A percentile compares a stretch with the other conserved stretches of the same genome.
Conservation (phyloP, 257 asterid species). For the Salvia miltiorrhiza region DNA sequence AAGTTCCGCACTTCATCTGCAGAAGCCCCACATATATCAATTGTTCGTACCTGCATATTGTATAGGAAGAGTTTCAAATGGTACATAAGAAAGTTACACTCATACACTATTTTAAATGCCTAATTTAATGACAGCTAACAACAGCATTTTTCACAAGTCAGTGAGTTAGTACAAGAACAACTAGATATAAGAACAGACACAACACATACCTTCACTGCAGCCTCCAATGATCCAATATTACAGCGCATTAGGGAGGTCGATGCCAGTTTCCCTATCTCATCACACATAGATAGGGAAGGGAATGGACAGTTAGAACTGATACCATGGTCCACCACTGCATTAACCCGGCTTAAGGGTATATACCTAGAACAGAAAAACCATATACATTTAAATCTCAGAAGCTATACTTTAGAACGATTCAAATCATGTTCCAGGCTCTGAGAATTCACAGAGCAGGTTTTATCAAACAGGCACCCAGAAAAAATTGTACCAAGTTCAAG, state of each 20-base stretch:
- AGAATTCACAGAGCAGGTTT: background rate
- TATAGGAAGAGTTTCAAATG: background rate
- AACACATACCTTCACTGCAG: slow-evolving; percentile 70
- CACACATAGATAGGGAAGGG: slow-evolving; percentile 64
- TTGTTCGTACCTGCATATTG: slow-evolving; percentile 67
- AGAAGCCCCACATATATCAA: slow-evolving; percentile 57
- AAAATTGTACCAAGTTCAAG: background rate
- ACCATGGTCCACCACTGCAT: slow-evolving; percentile 34
- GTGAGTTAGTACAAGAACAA: background rate
- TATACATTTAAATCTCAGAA: background rate
- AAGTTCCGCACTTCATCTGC: slow-evolving; percentile 67
- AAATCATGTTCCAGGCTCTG: background rate
- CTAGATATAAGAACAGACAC: background rate
- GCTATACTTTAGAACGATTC: background rate
- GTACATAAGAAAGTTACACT: background rate
- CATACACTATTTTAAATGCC: background rate
- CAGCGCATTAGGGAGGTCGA: slow-evolving; percentile 70
- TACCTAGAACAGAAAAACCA: slow-evolving; percentile 47
- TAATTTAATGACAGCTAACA: background rate
- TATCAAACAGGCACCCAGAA: background rate
- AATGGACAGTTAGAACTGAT: slow-evolving; percentile 44
- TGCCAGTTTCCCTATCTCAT: slow-evolving; percentile 50
- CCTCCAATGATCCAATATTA: slow-evolving; percentile 60
- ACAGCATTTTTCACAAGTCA: background rate
- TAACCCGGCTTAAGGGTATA: slow-evolving; percentile 73